A percentile compares a stretch with the other conserved stretches of the same genome.
phyloP scores from a whole-genome alignment of 2,329 filamentous ascomycete genomes.

The Tolypocladium cylindrosporum region DNA sequence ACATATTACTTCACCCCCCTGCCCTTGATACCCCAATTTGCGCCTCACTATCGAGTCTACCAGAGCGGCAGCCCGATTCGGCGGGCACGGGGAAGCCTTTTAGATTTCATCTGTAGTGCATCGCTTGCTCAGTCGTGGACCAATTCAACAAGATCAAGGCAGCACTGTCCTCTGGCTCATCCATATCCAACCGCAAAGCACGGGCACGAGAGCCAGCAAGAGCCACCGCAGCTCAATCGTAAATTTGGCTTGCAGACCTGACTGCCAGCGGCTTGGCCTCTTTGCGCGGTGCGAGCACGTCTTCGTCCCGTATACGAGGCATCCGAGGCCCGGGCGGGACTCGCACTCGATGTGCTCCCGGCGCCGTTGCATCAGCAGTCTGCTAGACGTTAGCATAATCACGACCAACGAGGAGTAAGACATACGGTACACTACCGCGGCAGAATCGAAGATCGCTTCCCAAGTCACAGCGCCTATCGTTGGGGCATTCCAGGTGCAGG shows the following conservation, averaged over 20 bases:
- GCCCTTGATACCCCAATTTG: neutral
- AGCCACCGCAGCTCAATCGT: constrained; percentile 41
- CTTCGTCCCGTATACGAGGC: constrained; percentile 41
- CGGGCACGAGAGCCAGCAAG: constrained; percentile 29
- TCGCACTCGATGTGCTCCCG: constrained; percentile 53
- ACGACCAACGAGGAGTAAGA: constrained; percentile 1
- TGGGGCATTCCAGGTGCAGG: constrained; percentile 56
- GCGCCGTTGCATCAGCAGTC: constrained; percentile 47
- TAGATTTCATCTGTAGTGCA: neutral
- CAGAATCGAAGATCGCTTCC: constrained; percentile 52
- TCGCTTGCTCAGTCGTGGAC: neutral
- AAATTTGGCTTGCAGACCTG: constrained; percentile 33
- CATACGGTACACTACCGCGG: constrained; percentile 46
- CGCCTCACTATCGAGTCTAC: neutral
- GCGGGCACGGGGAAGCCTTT: neutral
- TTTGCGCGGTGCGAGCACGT: constrained; percentile 34
- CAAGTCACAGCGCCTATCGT: constrained; percentile 44
- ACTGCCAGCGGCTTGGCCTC: constrained; percentile 33
- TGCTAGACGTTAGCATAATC: constrained; percentile 12
- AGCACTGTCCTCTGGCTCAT: neutral
- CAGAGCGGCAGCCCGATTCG: too few species aligned
- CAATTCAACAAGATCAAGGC: neutral
- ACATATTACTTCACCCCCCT: too few species aligned
- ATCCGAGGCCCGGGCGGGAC: constrained; percentile 44
- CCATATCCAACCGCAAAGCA: constrained; percentile 12